Evolutionary conservation across 1,284 basidiomycete species (phyloP).

Genomic region (Mycena citricolor): DNA sequence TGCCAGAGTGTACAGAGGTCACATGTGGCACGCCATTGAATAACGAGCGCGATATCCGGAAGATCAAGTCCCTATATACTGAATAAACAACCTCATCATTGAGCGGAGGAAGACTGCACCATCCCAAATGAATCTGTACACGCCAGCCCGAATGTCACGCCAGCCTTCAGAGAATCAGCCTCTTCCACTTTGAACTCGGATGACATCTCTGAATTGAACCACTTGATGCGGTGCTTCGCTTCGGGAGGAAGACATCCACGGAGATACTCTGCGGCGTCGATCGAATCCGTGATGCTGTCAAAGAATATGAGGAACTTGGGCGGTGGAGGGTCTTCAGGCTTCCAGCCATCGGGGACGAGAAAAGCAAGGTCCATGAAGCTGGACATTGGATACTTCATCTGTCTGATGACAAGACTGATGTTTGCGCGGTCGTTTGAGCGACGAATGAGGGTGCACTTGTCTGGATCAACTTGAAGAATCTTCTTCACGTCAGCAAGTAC

Average conservation of each 20-base stretch:
- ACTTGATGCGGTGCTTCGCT: slow-evolving; percentile 23
- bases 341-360: slow-evolving; percentile 27
- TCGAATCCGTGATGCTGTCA: slow-evolving; percentile 25
- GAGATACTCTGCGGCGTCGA: slow-evolving; percentile 20
- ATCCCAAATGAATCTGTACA: slow-evolving; percentile 36
- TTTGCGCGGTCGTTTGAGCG: slow-evolving; percentile 36
- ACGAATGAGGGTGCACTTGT: slow-evolving; percentile 18
- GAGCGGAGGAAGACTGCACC: slow-evolving; percentile 26
- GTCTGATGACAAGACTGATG: slow-evolving; percentile 29
- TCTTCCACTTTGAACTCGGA: slow-evolving; percentile 21
- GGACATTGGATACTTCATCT: slow-evolving; percentile 26
- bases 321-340: slow-evolving; percentile 9
- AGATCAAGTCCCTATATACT: slow-evolving; percentile 36
- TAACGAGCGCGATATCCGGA: slow-evolving; percentile 31
- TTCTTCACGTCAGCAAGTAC: slow-evolving; percentile 27
- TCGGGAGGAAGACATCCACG: slow-evolving; percentile 18
- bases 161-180: slow-evolving; percentile 14
- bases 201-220: slow-evolving; percentile 29
- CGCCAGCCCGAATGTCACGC: slow-evolving; percentile 22
- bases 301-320: slow-evolving; percentile 31
- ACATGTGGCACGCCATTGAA: slow-evolving; percentile 32
- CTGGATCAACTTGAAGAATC: slow-evolving; percentile 23
- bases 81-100: not conserved
- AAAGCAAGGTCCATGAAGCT: slow-evolving; percentile 34
- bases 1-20: slow-evolving; percentile 23